Evolutionary conservation across 2,329 filamentous ascomycete genomes (phyloP).

Genomic region (Stagonosporopsis cucurbitacearum): DNA sequence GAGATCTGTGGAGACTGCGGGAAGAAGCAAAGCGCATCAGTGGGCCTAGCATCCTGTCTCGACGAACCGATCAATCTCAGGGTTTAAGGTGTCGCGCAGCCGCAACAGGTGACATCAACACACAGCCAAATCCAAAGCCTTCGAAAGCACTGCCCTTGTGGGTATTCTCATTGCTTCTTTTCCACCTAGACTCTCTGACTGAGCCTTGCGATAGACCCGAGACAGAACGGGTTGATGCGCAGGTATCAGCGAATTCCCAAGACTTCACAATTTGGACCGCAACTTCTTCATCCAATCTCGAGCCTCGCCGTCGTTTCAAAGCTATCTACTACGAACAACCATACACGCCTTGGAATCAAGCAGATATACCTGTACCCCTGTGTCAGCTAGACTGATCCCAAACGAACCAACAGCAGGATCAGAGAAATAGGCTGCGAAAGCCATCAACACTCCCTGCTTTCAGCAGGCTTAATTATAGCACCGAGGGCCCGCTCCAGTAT

Average conservation of each 20-base stretch:
- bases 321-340: slow-evolving; percentile 33
- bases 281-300: not conserved
- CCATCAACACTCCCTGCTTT: slow-evolving; percentile 21
- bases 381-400: slow-evolving; percentile 48
- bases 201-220: slow-evolving; percentile 21
- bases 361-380: slow-evolving; percentile 46
- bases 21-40: slow-evolving; percentile 47
- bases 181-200: slow-evolving; percentile 21
- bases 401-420: slow-evolving; percentile 48
- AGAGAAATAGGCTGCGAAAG: slow-evolving; percentile 26
- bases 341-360: slow-evolving; percentile 47
- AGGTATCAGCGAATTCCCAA: slow-evolving; percentile 24
- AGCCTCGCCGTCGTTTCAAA: slow-evolving; percentile 22
- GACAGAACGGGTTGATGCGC: slow-evolving; percentile 24
- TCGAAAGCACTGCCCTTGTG: slow-evolving; percentile 17
- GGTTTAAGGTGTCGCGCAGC: slow-evolving; percentile 44
- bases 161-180: slow-evolving; percentile 17
- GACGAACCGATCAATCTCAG: slow-evolving; percentile 40
- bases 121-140: slow-evolving; percentile 20
- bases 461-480: slow-evolving; percentile 27
- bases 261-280: slow-evolving; percentile 32
- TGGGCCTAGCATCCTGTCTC: slow-evolving; percentile 33
- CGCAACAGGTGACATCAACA: slow-evolving; percentile 34
- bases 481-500: slow-evolving; percentile 18
- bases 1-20: slow-evolving; percentile 48